phyloP scores from a whole-genome alignment of 1,139 yeast species.

The Lizanozyma gosingica region DNA sequence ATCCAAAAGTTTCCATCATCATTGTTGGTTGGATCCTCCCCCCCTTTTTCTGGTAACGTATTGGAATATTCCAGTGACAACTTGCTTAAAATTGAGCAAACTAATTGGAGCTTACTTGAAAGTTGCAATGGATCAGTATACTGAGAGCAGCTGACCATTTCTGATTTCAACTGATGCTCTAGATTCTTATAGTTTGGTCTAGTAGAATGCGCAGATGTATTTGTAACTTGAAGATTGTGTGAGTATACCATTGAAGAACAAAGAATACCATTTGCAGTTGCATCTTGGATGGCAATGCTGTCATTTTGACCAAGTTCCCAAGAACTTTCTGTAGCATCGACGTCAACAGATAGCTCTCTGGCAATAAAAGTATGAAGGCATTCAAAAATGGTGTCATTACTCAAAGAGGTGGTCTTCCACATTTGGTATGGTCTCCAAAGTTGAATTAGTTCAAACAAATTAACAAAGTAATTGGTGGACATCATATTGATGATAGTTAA shows the following conservation, averaged over 20 bases:
- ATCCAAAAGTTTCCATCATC: conserved; percentile 13
- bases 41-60: conserved; percentile 1
- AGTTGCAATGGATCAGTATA: conserved; percentile 26
- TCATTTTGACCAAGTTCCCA: too few species aligned
- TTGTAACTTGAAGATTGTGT: conserved; percentile 17
- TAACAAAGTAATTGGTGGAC: conserved; percentile 32
- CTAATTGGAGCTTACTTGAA: conserved; percentile 15
- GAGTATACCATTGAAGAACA: not conserved
- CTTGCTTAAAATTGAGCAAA: conserved; percentile 12
- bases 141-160: conserved; percentile 18
- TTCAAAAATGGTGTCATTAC: conserved; percentile 15
- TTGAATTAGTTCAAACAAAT: conserved; percentile 29
- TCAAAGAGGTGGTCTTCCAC: conserved; percentile 32
- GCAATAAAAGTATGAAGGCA: conserved; percentile 21
- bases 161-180: conserved; percentile 25
- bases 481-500: conserved; percentile 32
- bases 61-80: conserved; percentile 7
- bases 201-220: conserved; percentile 8
- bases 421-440: conserved; percentile 27
- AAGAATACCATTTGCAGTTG: not conserved
- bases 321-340: conserved; percentile 4
- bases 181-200: conserved; percentile 23
- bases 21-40: not conserved
- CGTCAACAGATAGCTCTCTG: conserved; percentile 12
- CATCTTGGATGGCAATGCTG: not conserved